Evolutionary conservation across 768 basidiomycete genomes (phyloP).

Genomic region (Paxillus ammoniavirescens): DNA sequence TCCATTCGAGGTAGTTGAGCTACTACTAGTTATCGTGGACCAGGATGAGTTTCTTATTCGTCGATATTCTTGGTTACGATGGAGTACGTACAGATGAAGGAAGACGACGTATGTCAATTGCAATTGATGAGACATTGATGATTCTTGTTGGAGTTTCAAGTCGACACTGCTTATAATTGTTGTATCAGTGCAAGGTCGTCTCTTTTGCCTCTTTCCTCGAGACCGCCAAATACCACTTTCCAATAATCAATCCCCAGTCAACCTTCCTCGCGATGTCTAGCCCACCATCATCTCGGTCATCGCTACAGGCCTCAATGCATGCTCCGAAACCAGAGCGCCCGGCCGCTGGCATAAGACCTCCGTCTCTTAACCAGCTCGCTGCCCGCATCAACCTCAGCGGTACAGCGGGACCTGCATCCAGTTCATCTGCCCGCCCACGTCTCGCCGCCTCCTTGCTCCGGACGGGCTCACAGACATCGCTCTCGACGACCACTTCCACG

Average conservation of each 20-base stretch:
- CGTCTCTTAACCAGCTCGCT: conserved; percentile 80
- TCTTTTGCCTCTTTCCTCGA: background rate
- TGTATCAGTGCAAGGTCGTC: background rate
- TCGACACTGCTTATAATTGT: background rate
- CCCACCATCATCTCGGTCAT: conserved; percentile 27
- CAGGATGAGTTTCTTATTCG: too few relatives aligned
- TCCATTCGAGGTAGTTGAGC: too few relatives aligned
- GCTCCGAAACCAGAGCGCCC: conserved; percentile 39
- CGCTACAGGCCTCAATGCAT: conserved; percentile 31
- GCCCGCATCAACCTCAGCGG: conserved; percentile 63
- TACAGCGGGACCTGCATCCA: conserved; percentile 19
- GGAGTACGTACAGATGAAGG: too few relatives aligned
- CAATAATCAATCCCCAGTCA: conserved; percentile 12
- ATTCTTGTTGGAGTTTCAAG: background rate
- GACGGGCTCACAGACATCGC: conserved; percentile 53
- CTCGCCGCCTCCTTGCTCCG: conserved; percentile 73
- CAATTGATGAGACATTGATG: background rate
- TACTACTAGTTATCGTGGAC: too few relatives aligned
- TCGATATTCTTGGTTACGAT: too few relatives aligned
- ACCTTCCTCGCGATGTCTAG: conserved; percentile 28
- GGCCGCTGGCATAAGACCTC: conserved; percentile 44
- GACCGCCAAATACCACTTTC: conserved; percentile 4
- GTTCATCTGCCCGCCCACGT: conserved; percentile 53
- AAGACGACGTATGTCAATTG: too few relatives aligned
- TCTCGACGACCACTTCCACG: conserved; percentile 46